Base-by-base conservation (phyloP, 2,329 filamentous ascomycete genomes). In the Venturia nashicola region DNA sequence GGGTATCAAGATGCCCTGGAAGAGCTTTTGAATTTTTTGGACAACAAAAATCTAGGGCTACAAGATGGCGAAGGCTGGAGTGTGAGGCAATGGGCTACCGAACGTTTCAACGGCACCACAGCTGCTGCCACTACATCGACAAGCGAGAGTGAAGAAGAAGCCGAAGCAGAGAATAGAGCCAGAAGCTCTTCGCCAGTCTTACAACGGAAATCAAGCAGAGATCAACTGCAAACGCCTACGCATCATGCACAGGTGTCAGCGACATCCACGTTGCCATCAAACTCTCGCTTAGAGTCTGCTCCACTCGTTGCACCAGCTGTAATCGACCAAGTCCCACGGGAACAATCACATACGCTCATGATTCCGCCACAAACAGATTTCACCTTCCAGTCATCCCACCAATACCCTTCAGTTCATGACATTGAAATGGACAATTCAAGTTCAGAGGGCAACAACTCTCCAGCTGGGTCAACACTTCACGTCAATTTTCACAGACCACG, bases 1-100 rank as follows among this genome's bases (percentile, higher is more conserved):
- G 94, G 94, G 34, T 97, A 97, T 70, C 92, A 97, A 74, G 92
- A 97, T 72, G 95, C 92, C 44, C 79, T 99, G 44, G 91, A 97
- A 67, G 93, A 97, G 68, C 79, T 99, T 5, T 78, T 97, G n/a
- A 76, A 81, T 18, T 95, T 96, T 69, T 78, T 97, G 63, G 92
- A 97, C 72, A 88, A 85, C 71, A 86, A 91, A 71, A 86, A 90
- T 67, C 80, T 96, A 64, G 91, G 90, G 0, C 72, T 94, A 14
- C 83, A 82, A 59, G 89, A 94, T 73, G 90, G 90, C 16, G 92
- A 96, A 73, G 90, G 84, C 8, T 85, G 82, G 80, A 78, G 78
- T 68, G 79, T 88, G 66, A 76, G 85, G 67, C 82, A 85, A 72
- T 87, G 85, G 85, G 86, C 85, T 0, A 86, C 83, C 2, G 88